phyloP scores from a whole-genome alignment of 2,329 filamentous ascomycete genomes.

The Penicillium hesseltinei region DNA sequence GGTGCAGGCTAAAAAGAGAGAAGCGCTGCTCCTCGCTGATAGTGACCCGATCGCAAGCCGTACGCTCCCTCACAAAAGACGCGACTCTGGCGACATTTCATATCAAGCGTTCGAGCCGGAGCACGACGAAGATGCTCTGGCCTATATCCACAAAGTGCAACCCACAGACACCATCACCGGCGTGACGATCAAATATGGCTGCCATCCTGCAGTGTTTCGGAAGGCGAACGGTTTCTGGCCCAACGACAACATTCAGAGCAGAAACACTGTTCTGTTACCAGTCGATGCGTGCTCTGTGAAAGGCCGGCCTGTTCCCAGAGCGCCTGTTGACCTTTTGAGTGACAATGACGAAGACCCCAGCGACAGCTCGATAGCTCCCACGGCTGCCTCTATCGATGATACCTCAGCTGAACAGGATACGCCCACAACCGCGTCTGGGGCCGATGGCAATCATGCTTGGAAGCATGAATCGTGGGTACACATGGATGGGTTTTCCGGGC shows the following conservation, averaged over 20 bases:
- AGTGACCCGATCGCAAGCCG: constrained; percentile 37
- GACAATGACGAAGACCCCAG: constrained; percentile 31
- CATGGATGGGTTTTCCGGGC: constrained; percentile 67
- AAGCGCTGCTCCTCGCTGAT: constrained; percentile 46
- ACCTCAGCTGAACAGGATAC: constrained; percentile 7
- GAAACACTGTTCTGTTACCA: constrained; percentile 77
- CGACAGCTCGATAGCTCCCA: constrained; percentile 36
- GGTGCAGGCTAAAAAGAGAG: constrained; percentile 49
- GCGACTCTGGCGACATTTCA: constrained; percentile 43
- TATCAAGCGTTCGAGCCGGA: constrained; percentile 42
- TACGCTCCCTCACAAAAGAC: constrained; percentile 45
- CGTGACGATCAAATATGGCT: constrained; percentile 85
- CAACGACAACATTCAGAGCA: constrained; percentile 82
- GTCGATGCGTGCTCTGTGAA: constrained; percentile 87
- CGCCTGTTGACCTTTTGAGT: constrained; percentile 27
- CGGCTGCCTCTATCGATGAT: constrained; percentile 6
- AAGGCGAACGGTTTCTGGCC: constrained; percentile 94
- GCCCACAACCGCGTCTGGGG: constrained; percentile 29
- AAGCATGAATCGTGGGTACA: constrained; percentile 86
- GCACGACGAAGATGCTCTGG: constrained; percentile 71
- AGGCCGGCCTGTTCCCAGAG: constrained; percentile 57
- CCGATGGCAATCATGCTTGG: constrained; percentile 68
- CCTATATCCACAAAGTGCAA: constrained; percentile 85
- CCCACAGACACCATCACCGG: constrained; percentile 85
- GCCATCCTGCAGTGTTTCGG: constrained; percentile 75